Evolutionary conservation across 176 grass and related monocot genomes (phyloP).

Genomic region (Chloris gayana): DNA sequence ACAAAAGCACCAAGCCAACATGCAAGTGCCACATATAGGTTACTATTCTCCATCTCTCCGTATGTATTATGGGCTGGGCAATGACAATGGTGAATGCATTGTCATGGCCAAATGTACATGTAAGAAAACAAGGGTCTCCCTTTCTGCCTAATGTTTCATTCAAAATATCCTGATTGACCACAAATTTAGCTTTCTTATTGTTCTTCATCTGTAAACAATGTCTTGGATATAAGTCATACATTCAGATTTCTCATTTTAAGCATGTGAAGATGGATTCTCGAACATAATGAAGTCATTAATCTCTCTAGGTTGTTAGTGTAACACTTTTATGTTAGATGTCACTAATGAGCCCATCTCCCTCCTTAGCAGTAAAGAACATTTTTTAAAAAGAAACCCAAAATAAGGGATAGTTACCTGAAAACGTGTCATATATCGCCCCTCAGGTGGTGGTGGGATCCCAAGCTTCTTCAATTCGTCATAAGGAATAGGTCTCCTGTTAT

Average conservation of each 20-base stretch:
- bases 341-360: not conserved
- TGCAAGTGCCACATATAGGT: not conserved
- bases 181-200: not conserved
- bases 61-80: not conserved
- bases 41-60: not conserved
- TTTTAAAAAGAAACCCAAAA: not conserved
- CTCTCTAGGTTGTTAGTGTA: not conserved
- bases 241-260: not conserved
- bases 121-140: not conserved
- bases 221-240: not conserved
- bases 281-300: not conserved
- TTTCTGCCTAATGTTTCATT: not conserved
- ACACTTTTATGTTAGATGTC: not conserved
- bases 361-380: not conserved
- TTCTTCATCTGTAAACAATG: not conserved
- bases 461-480: constrained; percentile 86
- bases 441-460: constrained; percentile 83
- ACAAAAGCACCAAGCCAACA: not conserved
- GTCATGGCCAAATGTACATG: not conserved
- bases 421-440: constrained; percentile 77
- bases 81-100: not conserved
- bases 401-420: constrained; percentile 58
- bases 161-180: not conserved
- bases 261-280: not conserved
- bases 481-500: constrained; percentile 72